Evolutionary conservation across 2,329 filamentous ascomycete genomes (phyloP).

Genomic region (Shiraia bambusicola): DNA sequence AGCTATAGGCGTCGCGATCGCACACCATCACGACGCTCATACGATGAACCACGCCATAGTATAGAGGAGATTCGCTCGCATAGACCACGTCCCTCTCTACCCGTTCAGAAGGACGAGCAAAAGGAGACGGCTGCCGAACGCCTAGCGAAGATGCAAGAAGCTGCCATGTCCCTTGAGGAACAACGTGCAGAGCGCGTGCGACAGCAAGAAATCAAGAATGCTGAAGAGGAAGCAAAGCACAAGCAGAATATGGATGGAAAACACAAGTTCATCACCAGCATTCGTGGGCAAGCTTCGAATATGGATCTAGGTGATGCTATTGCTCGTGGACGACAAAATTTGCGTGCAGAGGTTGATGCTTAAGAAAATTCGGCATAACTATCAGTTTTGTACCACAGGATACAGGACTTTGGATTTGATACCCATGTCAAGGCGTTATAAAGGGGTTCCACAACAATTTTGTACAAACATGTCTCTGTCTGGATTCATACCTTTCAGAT

Average conservation of each 20-base stretch:
- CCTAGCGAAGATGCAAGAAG: conserved; percentile 39
- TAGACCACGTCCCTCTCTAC: conserved; percentile 6
- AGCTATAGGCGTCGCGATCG: conserved; percentile 25
- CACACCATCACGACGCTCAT: conserved; percentile 13
- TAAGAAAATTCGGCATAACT: conserved; percentile 1
- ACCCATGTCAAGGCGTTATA: conserved; percentile 3
- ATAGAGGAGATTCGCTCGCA: conserved; percentile 10
- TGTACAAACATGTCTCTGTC: too few species aligned
- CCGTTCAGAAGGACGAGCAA: conserved; percentile 7
- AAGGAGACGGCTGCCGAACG: conserved; percentile 29
- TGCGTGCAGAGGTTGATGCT: conserved; percentile 18
- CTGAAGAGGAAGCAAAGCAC: conserved; percentile 33
- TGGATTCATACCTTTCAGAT: too few species aligned
- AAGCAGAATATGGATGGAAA: conserved; percentile 28
- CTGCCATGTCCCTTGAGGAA: conserved; percentile 35
- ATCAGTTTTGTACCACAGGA: too few species aligned
- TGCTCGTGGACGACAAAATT: conserved; percentile 26
- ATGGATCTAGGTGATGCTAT: conserved; percentile 34
- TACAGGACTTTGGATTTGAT: conserved; percentile 4
- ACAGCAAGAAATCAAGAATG: conserved; percentile 34
- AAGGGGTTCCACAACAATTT: too few species aligned
- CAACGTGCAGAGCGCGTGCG: conserved; percentile 38
- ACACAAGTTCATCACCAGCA: conserved; percentile 24
- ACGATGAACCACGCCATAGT: conserved; percentile 15
- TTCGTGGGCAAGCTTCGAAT: conserved; percentile 26